phyloP scores from a whole-genome alignment of 2,329 filamentous ascomycete species.

The Phyllosticta paracitricarpa region DNA sequence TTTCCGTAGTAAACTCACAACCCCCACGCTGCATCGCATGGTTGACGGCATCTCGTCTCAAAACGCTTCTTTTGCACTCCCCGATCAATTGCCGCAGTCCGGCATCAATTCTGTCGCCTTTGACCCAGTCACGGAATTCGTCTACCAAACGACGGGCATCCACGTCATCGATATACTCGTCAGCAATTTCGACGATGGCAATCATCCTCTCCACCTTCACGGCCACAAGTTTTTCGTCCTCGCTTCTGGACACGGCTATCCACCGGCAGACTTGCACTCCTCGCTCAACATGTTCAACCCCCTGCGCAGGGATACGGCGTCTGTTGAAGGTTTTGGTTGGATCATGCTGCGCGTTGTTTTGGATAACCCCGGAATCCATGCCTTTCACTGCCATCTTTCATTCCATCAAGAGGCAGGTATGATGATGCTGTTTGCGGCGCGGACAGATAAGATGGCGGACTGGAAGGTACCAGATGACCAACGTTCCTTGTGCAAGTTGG shows the following conservation, averaged over 20 bases:
- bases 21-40: constrained; percentile 43
- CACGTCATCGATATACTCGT: constrained; percentile 27
- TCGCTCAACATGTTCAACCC: constrained; percentile 25
- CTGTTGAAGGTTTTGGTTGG: constrained; percentile 56
- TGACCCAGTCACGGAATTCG: constrained; percentile 19
- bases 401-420: constrained; percentile 35
- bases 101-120: constrained; percentile 21
- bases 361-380: constrained; percentile 52
- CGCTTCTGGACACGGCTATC: constrained; percentile 21
- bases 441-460: constrained; percentile 35
- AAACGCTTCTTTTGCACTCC: constrained; percentile 18
- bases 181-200: constrained; percentile 26
- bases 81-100: background rate
- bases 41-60: constrained; percentile 34
- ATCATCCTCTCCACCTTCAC: constrained; percentile 43
- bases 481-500: constrained; percentile 35
- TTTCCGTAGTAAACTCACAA: constrained; percentile 39
- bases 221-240: constrained; percentile 59
- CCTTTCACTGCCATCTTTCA: constrained; percentile 70
- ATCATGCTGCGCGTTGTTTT: constrained; percentile 51
- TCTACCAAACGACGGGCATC: constrained; percentile 27
- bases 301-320: constrained; percentile 59
- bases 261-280: constrained; percentile 19
- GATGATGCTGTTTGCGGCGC: constrained; percentile 48
- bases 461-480: constrained; percentile 38